A percentile compares a stretch with the other conserved stretches of the same genome.
phyloP scores from a whole-genome alignment of 2,329 filamentous ascomycete species.

The Hysterium pulicare region DNA sequence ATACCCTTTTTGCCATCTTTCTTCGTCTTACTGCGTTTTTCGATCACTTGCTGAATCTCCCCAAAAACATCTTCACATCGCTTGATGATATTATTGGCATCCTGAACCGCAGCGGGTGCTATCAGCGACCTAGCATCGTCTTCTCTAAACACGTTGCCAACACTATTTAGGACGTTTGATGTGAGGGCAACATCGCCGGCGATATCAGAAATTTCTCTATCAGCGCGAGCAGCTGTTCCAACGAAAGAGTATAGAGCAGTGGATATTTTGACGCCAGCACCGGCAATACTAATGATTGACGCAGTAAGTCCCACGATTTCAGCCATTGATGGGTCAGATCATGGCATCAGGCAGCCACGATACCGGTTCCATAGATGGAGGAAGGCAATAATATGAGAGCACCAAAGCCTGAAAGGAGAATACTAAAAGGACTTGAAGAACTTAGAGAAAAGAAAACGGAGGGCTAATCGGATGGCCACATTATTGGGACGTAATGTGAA shows the following conservation, averaged over 20 bases:
- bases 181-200: constrained; percentile 25
- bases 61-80: constrained; percentile 23
- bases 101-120: constrained; percentile 20
- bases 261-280: constrained; percentile 20
- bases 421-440: neutral
- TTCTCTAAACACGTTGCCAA: constrained; percentile 18
- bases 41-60: constrained; percentile 21
- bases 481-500: neutral
- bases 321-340: constrained; percentile 13
- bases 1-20: constrained; percentile 17
- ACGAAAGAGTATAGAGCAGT: constrained; percentile 21
- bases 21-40: constrained; percentile 14
- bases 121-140: constrained; percentile 14
- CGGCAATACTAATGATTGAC: constrained; percentile 24
- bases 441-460: neutral
- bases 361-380: neutral
- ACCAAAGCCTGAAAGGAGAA: neutral
- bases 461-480: neutral
- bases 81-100: constrained; percentile 21
- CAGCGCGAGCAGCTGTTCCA: constrained; percentile 16
- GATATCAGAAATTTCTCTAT: constrained; percentile 22
- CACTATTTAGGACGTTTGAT: constrained; percentile 20
- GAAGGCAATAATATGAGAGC: neutral
- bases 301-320: constrained; percentile 22
- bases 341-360: neutral